These are phyloP conservation scores for Daldinia vernicosa DNA, from an alignment of 495 filamentous ascomycete species.

Conservation along the genomic window DNA sequence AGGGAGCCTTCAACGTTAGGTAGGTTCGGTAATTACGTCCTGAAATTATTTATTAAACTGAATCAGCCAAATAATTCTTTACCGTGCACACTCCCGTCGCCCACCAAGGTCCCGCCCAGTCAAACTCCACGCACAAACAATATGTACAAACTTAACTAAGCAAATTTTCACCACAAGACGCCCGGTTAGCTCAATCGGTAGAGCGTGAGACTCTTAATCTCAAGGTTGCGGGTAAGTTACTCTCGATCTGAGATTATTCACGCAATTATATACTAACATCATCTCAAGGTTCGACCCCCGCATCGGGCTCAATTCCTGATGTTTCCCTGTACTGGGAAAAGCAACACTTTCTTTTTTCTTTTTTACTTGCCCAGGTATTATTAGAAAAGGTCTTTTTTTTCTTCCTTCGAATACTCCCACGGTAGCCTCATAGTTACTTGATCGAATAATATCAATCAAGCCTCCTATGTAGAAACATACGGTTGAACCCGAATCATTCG, in stretches of 20 bases:
- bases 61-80: not conserved
- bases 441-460: too few relatives aligned
- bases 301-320: conserved; percentile 54
- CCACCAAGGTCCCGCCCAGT: not conserved
- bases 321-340: conserved; percentile 32
- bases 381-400: not conserved
- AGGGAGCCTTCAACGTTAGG: not conserved
- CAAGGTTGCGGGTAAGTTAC: conserved; percentile 66
- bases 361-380: too few relatives aligned
- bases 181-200: conserved; percentile 82
- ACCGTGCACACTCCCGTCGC: not conserved
- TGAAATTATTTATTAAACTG: not conserved
- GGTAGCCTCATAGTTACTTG: too few relatives aligned
- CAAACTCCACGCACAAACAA: not conserved
- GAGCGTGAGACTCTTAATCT: conserved; percentile 87
- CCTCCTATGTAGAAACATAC: too few relatives aligned
- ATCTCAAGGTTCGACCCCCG: conserved; percentile 51
- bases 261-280: conserved; percentile 1
- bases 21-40: not conserved
- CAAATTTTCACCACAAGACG: conserved; percentile 3
- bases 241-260: too few relatives aligned
- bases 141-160: not conserved
- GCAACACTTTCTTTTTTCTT: too few relatives aligned
- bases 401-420: too few relatives aligned
- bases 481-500: too few relatives aligned